Evolutionary conservation across 306 rosid species (phyloP), one percentile per base, ranked within the genome.

Genomic region (Betula pendula): DNA sequence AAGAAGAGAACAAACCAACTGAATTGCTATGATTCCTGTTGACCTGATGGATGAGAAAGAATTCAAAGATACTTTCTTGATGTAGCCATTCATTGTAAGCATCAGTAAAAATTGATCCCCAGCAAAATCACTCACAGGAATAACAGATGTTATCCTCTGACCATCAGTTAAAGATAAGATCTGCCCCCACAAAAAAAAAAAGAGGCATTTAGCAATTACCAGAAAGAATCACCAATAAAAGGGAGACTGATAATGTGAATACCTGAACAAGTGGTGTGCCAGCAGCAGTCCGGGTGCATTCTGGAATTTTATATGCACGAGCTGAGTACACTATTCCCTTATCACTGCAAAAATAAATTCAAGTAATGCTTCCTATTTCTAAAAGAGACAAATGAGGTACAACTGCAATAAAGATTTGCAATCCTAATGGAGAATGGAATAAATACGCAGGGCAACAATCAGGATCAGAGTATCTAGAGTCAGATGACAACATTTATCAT

Each of bases 1-100:
- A 58, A 79, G 24, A 73, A 76, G 85, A 74, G 86, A 73, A 85
- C 97, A 49, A 88, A 95, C 99, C 99, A 92, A 85, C 56, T 95
- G 99, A 85, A 89, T 95, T 81, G 96, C 99, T 68, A 95, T 95
- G 92, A 95, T 95, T 80, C 99, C 99, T 0, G 93, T 87, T 8
- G 92, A 80, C 84, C 99, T 90, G 85, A 95, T 92, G 19, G 99
- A 88, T 16, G 99, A 95, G 86, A 95, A 95, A 56, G 85, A 87
- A 73, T 89, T 92, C 91, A 95, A 82, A 42, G 99, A 83, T 43
- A 92, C 99, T 88, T 89, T 95, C 89, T 95, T 95, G 85, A 95
- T 86, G 80, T 91, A 95, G 73, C 97, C 99, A 74, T 90, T 91
- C 82, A 90, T 89, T 53, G 99, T 90, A 53, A 95, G 97, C 99